phyloP scores from a whole-genome alignment of 768 basidiomycete genomes.

The Dioszegia aurantiaca region DNA sequence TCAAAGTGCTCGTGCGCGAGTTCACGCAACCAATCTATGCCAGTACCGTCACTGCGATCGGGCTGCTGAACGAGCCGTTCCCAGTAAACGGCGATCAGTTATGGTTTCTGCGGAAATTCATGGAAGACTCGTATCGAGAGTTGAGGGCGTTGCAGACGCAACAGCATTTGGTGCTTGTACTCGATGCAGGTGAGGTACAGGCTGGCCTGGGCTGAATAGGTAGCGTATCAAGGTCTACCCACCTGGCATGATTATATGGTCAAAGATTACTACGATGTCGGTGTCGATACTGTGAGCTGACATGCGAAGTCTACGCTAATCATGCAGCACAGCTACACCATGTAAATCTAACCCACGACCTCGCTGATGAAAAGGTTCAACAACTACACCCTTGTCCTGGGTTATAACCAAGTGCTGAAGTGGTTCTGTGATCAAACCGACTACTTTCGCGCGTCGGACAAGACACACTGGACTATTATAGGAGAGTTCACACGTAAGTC shows the following conservation, averaged over 20 bases:
- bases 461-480: constrained; percentile 76
- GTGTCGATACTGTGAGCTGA: constrained; percentile 46
- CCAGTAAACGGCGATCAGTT: constrained; percentile 31
- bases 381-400: constrained; percentile 29
- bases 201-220: constrained; percentile 32
- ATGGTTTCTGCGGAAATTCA: constrained; percentile 33
- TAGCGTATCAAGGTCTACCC: constrained; percentile 42
- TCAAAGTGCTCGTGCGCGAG: constrained; percentile 40
- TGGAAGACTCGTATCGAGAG: constrained; percentile 32
- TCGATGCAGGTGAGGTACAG: constrained; percentile 7
- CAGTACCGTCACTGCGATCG: constrained; percentile 42
- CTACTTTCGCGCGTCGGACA: constrained; percentile 32
- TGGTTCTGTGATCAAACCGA: constrained; percentile 38
- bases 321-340: constrained; percentile 46
- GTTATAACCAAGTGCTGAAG: constrained; percentile 41
- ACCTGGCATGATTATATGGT: constrained; percentile 46
- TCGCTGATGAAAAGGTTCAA: constrained; percentile 30
- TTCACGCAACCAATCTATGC: constrained; percentile 40
- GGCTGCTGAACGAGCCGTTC: constrained; percentile 49
- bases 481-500: constrained; percentile 72
- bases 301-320: constrained; percentile 1
- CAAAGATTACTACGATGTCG: constrained; percentile 34
- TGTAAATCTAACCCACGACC: constrained; percentile 25
- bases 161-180: constrained; percentile 9
- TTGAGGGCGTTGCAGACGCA: constrained; percentile 17